Percentiles rank a stretch among this genome's conserved stretches.
phyloP scores from a whole-genome alignment of 805 yeast genomes.

The Saturnispora silvae region DNA sequence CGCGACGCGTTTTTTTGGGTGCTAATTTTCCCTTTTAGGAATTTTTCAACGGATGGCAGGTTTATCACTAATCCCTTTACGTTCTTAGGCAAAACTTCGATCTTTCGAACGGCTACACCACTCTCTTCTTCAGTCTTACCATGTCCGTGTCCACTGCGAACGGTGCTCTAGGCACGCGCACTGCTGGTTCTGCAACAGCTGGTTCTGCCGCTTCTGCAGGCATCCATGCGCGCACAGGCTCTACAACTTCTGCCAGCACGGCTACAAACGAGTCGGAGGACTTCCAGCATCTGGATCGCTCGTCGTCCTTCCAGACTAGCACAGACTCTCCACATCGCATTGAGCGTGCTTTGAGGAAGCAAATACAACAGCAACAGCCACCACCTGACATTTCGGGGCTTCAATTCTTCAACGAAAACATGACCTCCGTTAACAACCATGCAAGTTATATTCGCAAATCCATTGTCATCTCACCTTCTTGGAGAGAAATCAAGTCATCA shows the following conservation, averaged over 20 bases:
- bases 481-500: constrained; percentile 18
- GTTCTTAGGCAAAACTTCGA: not conserved
- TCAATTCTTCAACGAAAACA: constrained; percentile 14
- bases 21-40: not conserved
- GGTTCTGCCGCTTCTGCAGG: too few species aligned
- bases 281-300: constrained; percentile 22
- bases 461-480: constrained; percentile 25
- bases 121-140: not conserved
- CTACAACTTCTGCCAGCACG: constrained; percentile 23
- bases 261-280: constrained; percentile 28
- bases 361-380: constrained; percentile 1
- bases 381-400: constrained; percentile 8
- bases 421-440: constrained; percentile 21
- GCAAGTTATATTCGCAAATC: constrained; percentile 25
- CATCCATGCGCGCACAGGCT: constrained; percentile 10
- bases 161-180: not conserved
- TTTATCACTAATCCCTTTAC: not conserved
- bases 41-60: not conserved
- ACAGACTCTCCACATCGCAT: constrained; percentile 21
- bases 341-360: not conserved
- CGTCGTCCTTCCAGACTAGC: constrained; percentile 30
- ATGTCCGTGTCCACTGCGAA: not conserved
- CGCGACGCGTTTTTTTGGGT: not conserved
- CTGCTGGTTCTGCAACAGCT: too few species aligned
- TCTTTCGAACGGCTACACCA: not conserved